Evolutionary conservation across 169 alveolate genomes (phyloP).

Genomic region (Eimeria maxima): DNA sequence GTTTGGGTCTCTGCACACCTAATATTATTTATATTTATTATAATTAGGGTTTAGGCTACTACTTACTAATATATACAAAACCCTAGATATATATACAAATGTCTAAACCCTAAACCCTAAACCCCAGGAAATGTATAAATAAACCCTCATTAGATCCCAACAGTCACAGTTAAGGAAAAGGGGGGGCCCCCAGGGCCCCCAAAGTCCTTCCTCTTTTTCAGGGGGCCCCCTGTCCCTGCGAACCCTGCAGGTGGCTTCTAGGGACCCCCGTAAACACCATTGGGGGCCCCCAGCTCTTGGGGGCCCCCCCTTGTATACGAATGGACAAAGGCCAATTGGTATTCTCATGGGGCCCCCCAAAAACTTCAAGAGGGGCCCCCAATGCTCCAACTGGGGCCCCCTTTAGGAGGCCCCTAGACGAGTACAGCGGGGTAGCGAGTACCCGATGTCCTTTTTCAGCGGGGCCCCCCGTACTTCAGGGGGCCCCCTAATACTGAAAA

Average conservation of each 20-base stretch:
- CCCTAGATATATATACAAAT: no score
- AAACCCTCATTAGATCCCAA: no score
- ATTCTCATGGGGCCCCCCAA: neutral
- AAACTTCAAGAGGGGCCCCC: constrained; percentile 2
- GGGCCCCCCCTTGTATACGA: constrained; percentile 5
- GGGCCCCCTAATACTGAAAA: constrained; percentile 55
- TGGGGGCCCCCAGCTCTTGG: neutral
- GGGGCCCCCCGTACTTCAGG: neutral
- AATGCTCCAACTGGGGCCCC: constrained; percentile 82
- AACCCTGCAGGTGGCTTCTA: neutral
- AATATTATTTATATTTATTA: no score
- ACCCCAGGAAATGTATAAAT: no score
- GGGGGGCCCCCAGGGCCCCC: constrained; percentile 19
- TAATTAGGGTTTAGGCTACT: no score
- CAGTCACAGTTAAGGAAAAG: neutral
- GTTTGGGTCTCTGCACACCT: neutral
- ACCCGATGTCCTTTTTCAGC: no score
- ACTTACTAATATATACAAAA: no score
- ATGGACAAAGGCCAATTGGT: no score
- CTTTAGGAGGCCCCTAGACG: constrained; percentile 77
- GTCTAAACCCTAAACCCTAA: no score
- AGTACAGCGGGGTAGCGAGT: neutral
- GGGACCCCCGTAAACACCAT: neutral
- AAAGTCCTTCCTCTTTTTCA: neutral
- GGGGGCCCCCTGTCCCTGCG: neutral